phyloP scores from a whole-genome alignment of 179 eudicot species.

The Beta corolliflora region DNA sequence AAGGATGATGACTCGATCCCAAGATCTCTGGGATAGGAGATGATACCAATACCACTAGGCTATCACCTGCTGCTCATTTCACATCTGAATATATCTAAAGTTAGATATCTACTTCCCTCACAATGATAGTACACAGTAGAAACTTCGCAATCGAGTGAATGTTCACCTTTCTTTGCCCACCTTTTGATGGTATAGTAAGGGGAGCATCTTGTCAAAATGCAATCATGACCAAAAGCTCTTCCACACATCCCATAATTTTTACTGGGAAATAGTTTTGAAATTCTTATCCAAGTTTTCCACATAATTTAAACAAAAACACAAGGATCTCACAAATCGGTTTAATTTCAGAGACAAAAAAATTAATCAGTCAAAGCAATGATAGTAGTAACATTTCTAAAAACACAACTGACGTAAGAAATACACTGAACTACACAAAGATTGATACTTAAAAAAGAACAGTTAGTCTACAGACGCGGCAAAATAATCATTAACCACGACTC shows the following conservation, averaged over 20 bases:
- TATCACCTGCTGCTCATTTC: too few species aligned
- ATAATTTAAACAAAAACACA: slow-evolving; percentile 6
- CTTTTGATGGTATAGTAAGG: slow-evolving; percentile 33
- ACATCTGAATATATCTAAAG: too few species aligned
- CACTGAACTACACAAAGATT: slow-evolving; percentile 21
- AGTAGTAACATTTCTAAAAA: slow-evolving; percentile 11
- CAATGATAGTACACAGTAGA: neutral
- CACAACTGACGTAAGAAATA: slow-evolving; percentile 14
- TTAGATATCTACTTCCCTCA: too few species aligned
- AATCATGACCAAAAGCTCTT: slow-evolving; percentile 29
- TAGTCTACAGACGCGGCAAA: slow-evolving; percentile 38
- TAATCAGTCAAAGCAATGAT: slow-evolving; percentile 34
- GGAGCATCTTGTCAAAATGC: slow-evolving; percentile 37
- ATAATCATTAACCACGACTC: slow-evolving; percentile 30
- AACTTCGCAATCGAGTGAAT: slow-evolving; percentile 24
- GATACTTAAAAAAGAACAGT: slow-evolving; percentile 22
- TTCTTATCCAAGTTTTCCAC: neutral
- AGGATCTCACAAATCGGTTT: slow-evolving; percentile 9
- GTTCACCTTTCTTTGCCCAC: slow-evolving; percentile 27
- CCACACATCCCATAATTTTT: slow-evolving; percentile 18
- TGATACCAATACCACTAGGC: too few species aligned
- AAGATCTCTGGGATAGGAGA: too few species aligned
- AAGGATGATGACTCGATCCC: too few species aligned
- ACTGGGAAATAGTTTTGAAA: slow-evolving; percentile 20
- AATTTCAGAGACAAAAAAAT: slow-evolving; percentile 10